Evolutionary conservation across 179 eudicot species (phyloP).

Genomic region (Nepenthes alata): DNA sequence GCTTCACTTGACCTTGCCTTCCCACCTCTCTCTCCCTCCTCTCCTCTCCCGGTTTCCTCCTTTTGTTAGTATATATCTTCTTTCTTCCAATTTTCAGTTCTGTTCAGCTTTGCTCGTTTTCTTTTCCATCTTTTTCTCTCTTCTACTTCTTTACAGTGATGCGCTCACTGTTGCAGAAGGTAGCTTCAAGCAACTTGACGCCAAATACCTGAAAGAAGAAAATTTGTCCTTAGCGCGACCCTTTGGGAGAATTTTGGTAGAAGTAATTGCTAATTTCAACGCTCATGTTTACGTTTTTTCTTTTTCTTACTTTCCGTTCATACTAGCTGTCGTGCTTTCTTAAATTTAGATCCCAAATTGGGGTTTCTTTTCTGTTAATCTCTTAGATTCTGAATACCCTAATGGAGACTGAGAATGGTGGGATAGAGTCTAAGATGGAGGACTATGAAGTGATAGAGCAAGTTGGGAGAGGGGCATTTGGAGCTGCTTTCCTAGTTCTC

Average conservation of each 20-base stretch:
- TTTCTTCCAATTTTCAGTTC: neutral
- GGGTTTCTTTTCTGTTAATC: neutral
- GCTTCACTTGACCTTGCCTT: slow-evolving; percentile 15
- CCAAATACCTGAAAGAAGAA: neutral
- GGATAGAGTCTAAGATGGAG: slow-evolving; percentile 48
- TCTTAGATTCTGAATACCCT: slow-evolving; percentile 18
- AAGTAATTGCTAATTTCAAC: slow-evolving; percentile 8
- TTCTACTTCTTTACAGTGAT: neutral
- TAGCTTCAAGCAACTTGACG: too few species aligned
- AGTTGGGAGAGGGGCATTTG: slow-evolving; percentile 83
- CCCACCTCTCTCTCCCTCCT: slow-evolving; percentile 12
- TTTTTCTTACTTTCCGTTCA: slow-evolving; percentile 4
- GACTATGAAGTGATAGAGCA: slow-evolving; percentile 75
- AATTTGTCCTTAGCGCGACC: neutral
- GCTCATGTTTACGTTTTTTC: slow-evolving; percentile 5
- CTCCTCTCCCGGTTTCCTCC: neutral
- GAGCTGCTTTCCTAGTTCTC: slow-evolving; percentile 75
- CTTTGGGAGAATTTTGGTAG: neutral
- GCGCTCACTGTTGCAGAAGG: neutral
- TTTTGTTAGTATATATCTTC: neutral
- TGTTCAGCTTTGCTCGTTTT: neutral
- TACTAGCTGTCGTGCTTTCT: slow-evolving; percentile 1
- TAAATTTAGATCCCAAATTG: slow-evolving; percentile 14
- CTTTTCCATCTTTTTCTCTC: neutral
- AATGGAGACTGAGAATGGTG: slow-evolving; percentile 58